Conservation (phyloP, 2,329 filamentous ascomycete genomes). For the Aspergillus eucalypticola region DNA sequence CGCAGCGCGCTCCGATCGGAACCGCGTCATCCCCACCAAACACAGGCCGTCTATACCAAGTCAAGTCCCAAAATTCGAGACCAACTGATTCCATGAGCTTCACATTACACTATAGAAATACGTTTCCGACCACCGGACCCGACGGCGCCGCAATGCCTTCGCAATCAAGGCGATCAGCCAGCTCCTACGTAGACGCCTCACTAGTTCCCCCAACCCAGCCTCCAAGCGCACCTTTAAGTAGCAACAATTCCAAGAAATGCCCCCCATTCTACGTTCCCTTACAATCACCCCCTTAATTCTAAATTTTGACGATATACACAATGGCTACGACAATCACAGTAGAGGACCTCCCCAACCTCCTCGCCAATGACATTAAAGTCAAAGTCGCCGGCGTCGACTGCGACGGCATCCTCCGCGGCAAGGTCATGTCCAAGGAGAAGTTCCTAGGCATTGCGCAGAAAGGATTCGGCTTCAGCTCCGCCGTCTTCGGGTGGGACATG, state of each 20-base stretch:
- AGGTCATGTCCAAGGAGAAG: slow-evolving; percentile 88
- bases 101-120: not conserved
- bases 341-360: slow-evolving; percentile 64
- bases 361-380: slow-evolving; percentile 71
- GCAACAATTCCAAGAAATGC: too few species aligned
- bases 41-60: too few species aligned
- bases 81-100: not conserved
- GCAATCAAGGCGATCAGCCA: not conserved
- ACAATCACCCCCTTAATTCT: not conserved
- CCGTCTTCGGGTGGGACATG: slow-evolving; percentile 96
- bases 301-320: not conserved
- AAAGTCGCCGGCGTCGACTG: slow-evolving; percentile 85
- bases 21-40: not conserved
- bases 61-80: not conserved
- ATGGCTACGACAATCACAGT: slow-evolving; percentile 47
- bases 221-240: too few species aligned
- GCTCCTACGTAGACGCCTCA: too few species aligned
- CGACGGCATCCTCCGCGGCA: slow-evolving; percentile 82
- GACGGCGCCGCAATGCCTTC: not conserved
- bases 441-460: slow-evolving; percentile 75
- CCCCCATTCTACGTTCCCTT: not conserved
- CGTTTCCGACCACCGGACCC: not conserved
- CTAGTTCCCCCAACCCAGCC: too few species aligned
- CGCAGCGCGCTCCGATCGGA: slow-evolving; percentile 14
- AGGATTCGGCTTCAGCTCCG: slow-evolving; percentile 89